phyloP scores from a whole-genome alignment of 768 basidiomycete genomes.

The Phaeotremella skinneri region DNA sequence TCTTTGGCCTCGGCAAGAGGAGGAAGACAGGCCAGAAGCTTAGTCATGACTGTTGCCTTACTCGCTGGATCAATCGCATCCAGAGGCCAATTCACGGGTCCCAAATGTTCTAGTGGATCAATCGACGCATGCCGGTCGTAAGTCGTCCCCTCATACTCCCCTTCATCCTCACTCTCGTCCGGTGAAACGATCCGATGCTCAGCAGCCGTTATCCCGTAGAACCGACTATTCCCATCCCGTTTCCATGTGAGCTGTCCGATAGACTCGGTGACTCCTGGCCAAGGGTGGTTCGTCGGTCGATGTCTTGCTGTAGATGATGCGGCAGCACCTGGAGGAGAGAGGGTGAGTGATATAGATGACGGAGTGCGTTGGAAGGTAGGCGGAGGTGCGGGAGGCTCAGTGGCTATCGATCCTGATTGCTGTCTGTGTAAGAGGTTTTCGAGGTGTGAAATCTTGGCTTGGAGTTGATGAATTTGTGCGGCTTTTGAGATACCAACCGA shows the following conservation, averaged over 20 bases:
- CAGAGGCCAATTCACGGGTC: background rate
- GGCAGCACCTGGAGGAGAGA: background rate
- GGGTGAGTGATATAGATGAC: background rate
- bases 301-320: background rate
- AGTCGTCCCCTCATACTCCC: background rate
- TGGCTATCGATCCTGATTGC: background rate
- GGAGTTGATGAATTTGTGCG: background rate
- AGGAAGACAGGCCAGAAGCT: background rate
- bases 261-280: background rate
- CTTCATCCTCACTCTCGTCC: background rate
- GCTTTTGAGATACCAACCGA: background rate
- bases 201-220: slow-evolving; percentile 5
- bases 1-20: background rate
- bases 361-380: background rate
- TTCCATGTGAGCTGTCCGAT: background rate
- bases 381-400: background rate
- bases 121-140: background rate
- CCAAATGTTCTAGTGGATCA: background rate
- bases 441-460: background rate
- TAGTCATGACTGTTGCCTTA: background rate
- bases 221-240: slow-evolving; percentile 4
- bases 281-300: no score
- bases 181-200: background rate
- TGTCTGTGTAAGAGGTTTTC: background rate
- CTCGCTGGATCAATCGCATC: background rate